A percentile compares a stretch with the other conserved stretches of the same genome.
phyloP scores from a whole-genome alignment of 2,329 filamentous ascomycete species.

The Ceratocystis albifundus region DNA sequence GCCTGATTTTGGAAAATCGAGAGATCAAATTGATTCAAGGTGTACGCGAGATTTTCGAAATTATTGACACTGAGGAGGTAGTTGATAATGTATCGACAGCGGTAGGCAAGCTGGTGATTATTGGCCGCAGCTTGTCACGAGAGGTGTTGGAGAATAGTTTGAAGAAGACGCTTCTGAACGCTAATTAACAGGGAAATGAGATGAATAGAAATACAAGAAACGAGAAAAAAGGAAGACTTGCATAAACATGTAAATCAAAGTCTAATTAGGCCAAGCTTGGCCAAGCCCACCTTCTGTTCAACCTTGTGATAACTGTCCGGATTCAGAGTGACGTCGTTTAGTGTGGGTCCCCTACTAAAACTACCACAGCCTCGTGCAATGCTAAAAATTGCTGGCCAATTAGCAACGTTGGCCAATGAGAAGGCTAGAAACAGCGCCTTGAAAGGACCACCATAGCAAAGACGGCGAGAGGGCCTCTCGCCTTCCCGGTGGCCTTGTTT shows the following conservation, averaged over 20 bases:
- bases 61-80: slow-evolving; percentile 50
- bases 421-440: neutral
- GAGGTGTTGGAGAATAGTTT: slow-evolving; percentile 42
- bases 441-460: neutral
- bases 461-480: neutral
- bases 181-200: neutral
- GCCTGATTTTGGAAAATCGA: slow-evolving; percentile 54
- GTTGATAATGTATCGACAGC: slow-evolving; percentile 25
- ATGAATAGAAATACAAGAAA: slow-evolving; percentile 18
- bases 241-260: neutral
- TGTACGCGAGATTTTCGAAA: slow-evolving; percentile 86
- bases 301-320: neutral
- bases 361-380: neutral
- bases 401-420: slow-evolving; percentile 3
- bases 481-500: neutral
- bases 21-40: slow-evolving; percentile 71
- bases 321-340: slow-evolving; percentile 7
- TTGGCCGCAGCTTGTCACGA: slow-evolving; percentile 45
- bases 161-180: slow-evolving; percentile 12
- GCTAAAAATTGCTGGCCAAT: slow-evolving; percentile 4
- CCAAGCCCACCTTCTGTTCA: neutral
- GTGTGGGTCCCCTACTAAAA: neutral
- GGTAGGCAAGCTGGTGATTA: slow-evolving; percentile 51
- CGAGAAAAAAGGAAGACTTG: slow-evolving; percentile 24
- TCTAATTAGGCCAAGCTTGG: neutral